Evolutionary conservation across 179 eudicot genomes (phyloP), one percentile per base, ranked within the genome.

Genomic region (Spergularia azorica): DNA sequence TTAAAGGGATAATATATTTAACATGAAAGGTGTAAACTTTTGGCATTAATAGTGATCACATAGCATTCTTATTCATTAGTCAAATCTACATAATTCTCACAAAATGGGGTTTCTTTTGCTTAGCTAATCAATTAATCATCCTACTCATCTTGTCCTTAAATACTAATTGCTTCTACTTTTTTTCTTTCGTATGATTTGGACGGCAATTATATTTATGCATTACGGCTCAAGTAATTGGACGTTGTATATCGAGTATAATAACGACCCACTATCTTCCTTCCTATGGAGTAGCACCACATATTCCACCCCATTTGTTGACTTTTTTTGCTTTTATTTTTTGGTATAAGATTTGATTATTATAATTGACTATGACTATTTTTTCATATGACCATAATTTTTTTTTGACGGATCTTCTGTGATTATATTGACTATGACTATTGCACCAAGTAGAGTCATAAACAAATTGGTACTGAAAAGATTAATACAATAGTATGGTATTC

Each of bases 111-210:
- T 26, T 56, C 10, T 41, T 66, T 63, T 56, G 48, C 43, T 57
- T 67, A 0, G 48, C 61, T n/a, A n/a, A n/a, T n/a, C n/a, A n/a
- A n/a, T n/a, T 78, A 78, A 72, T 72, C 38, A 72, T 65, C 32
- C 15, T 57, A 50, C 61, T 56, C 43, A 46, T 50, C 16, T 3
- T 73, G 76, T 48, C 77, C 74, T 66, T 26, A 77, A 48, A 48
- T 17, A 10, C 39, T 69, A 17, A 58, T 73, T 66, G 73, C 51
- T 79, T 59, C 48, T 67, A 51, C 38, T 74, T 54, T 54, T 54
- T 67, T 17, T 5, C 14, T 74, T 67, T 67, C 60, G 69, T 79
- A 63, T 67, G 74, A 73, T 57, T 59, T 48, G 52, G 82, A 74
- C 78, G 66, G 54, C 26, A 36, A 18, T 9, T 26, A 67, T 51